Percentiles rank a stretch among this genome's conserved stretches.
Evolutionary conservation across 2,329 filamentous ascomycete species (phyloP).

Genomic region (Nemania bipapillata): DNA sequence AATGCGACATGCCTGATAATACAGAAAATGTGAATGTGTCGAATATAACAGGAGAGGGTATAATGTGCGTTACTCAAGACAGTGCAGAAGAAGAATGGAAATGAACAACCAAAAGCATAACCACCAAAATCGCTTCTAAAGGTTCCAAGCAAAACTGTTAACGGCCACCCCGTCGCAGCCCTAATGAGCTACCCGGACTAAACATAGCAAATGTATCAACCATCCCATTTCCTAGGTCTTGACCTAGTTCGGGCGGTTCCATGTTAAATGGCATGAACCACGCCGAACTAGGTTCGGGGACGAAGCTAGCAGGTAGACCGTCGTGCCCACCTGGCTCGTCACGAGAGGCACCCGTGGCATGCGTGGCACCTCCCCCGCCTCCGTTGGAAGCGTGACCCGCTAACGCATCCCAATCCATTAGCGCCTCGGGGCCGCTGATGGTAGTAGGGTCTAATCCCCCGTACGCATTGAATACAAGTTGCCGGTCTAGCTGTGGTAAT

Average conservation of each 20-base stretch:
- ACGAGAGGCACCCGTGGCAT: slow-evolving; percentile 48
- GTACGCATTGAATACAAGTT: slow-evolving; percentile 80
- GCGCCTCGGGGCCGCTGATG: slow-evolving; percentile 53
- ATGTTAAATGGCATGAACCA: slow-evolving; percentile 97
- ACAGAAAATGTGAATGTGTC: slow-evolving; percentile 16
- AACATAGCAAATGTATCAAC: slow-evolving; percentile 66
- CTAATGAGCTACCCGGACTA: slow-evolving; percentile 48
- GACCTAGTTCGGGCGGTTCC: slow-evolving; percentile 74
- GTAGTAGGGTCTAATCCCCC: slow-evolving; percentile 61
- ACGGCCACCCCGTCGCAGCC: slow-evolving; percentile 46
- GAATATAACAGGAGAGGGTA: slow-evolving; percentile 26
- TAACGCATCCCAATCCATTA: slow-evolving; percentile 61
- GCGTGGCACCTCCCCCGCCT: slow-evolving; percentile 47
- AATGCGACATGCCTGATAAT: slow-evolving; percentile 28
- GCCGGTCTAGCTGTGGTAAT: slow-evolving; percentile 77
- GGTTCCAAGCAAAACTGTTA: slow-evolving; percentile 26
- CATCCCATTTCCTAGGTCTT: slow-evolving; percentile 59
- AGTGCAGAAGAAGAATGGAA: not conserved
- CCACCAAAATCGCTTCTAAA: not conserved
- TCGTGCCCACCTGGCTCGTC: slow-evolving; percentile 47
- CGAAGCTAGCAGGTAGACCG: slow-evolving; percentile 44
- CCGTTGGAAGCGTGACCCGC: slow-evolving; percentile 50
- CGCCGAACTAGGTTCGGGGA: slow-evolving; percentile 67
- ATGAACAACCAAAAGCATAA: slow-evolving; percentile 1
- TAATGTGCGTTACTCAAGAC: slow-evolving; percentile 24